A percentile compares a stretch with the other conserved stretches of the same genome.
Evolutionary conservation across 1,284 basidiomycete genomes (phyloP).

Genomic region (Pyrrhoderma lamaoense): DNA sequence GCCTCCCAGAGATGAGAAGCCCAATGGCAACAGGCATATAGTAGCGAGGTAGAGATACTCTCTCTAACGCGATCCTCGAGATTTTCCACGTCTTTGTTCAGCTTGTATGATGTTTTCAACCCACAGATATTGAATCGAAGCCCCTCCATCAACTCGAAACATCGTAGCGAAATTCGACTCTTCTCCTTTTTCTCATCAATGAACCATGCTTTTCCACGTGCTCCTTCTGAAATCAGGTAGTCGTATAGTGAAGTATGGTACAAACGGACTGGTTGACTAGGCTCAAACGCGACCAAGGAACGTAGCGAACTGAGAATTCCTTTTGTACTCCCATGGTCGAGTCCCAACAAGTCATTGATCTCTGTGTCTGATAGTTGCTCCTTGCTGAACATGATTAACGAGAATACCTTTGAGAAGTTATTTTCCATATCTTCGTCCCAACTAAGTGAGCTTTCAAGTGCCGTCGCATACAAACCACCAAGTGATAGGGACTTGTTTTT

Average conservation of each 20-base stretch:
- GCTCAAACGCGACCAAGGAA: neutral
- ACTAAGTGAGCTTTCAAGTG: neutral
- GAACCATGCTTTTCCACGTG: neutral
- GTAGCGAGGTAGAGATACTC: neutral
- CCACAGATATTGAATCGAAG: neutral
- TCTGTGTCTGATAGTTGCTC: neutral
- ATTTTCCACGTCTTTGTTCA: neutral
- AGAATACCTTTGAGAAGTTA: neutral
- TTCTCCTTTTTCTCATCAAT: neutral
- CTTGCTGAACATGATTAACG: neutral
- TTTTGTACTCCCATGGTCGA: neutral
- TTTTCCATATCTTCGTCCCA: neutral
- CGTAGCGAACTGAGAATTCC: neutral
- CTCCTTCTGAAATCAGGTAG: constrained; percentile 2
- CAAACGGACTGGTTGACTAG: neutral
- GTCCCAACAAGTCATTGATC: neutral
- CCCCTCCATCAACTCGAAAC: constrained; percentile 4
- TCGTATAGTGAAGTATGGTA: neutral
- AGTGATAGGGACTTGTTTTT: neutral
- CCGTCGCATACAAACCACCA: neutral
- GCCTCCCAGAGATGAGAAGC: constrained; percentile 3
- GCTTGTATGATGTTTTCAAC: neutral
- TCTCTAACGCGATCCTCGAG: neutral
- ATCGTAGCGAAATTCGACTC: neutral
- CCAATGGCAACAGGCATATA: constrained; percentile 6